A percentile compares a stretch with the other conserved stretches of the same genome.
phyloP scores from a whole-genome alignment of 768 basidiomycete species.

The Agaricus bisporus region DNA sequence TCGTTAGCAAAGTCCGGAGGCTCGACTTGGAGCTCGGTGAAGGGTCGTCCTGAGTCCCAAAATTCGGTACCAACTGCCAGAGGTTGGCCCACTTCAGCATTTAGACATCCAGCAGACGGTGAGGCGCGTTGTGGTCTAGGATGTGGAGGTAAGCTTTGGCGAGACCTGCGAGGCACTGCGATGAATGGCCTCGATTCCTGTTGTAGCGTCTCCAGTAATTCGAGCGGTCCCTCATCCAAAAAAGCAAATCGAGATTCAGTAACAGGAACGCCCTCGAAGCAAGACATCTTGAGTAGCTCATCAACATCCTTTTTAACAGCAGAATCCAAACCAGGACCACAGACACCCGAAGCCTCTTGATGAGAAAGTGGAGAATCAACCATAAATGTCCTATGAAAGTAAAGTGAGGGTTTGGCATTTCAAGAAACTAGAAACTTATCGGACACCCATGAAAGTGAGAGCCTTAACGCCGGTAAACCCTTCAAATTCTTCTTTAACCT shows the following conservation, averaged over 20 bases:
- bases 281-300: neutral
- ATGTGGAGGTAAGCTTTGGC: neutral
- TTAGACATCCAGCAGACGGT: neutral
- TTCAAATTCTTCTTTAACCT: constrained; percentile 47
- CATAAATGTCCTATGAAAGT: constrained; percentile 3
- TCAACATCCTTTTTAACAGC: neutral
- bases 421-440: constrained; percentile 11
- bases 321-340: neutral
- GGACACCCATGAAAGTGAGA: constrained; percentile 67
- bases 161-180: neutral
- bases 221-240: neutral
- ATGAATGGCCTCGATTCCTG: neutral
- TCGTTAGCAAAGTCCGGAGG: neutral
- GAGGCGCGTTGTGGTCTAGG: neutral
- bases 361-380: constrained; percentile 6
- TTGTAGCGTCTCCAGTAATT: neutral
- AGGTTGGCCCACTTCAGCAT: neutral
- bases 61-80: too few species aligned
- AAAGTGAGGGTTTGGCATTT: neutral
- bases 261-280: neutral
- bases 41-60: neutral
- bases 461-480: constrained; percentile 50
- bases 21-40: neutral
- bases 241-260: neutral
- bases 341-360: constrained; percentile 5